Conservation (phyloP, 768 basidiomycete species). For the Lentinula lateritia region DNA sequence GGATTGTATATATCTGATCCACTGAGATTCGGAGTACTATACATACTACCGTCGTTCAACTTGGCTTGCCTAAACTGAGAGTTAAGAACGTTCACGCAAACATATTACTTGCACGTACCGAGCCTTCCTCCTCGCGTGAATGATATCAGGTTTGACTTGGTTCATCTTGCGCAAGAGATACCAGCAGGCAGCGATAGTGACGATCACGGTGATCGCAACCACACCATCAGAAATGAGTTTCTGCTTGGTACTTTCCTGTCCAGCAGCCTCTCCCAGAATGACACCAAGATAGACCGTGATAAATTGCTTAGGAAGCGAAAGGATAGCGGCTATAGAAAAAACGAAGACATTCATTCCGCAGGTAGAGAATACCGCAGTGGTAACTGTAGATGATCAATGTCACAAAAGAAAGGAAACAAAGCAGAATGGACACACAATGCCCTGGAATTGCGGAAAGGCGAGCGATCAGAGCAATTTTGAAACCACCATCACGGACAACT, state of each 20-base stretch:
- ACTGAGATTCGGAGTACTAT: constrained; percentile 1
- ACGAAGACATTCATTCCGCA: constrained; percentile 82
- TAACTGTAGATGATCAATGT: constrained; percentile 42
- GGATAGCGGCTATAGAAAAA: constrained; percentile 73
- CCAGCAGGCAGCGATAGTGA: constrained; percentile 79
- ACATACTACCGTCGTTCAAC: constrained; percentile 24
- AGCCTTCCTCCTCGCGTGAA: constrained; percentile 66
- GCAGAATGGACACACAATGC: constrained; percentile 52
- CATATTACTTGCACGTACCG: constrained; percentile 33
- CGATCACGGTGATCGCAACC: constrained; percentile 57
- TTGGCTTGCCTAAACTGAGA: constrained; percentile 47
- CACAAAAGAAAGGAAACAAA: background rate
- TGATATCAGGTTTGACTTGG: constrained; percentile 57
- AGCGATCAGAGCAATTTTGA: constrained; percentile 74
- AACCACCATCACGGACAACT: constrained; percentile 83
- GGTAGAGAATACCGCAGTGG: constrained; percentile 82
- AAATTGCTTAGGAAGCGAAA: constrained; percentile 88
- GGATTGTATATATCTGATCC: constrained; percentile 20
- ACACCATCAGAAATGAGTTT: constrained; percentile 67
- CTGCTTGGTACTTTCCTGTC: constrained; percentile 37
- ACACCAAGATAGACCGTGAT: constrained; percentile 90
- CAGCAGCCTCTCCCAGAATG: constrained; percentile 51
- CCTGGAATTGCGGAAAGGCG: constrained; percentile 82
- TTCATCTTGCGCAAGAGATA: constrained; percentile 75
- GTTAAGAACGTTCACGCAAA: background rate